phyloP scores from a whole-genome alignment of 805 yeast species.

The Scheffersomyces stipitis region DNA sequence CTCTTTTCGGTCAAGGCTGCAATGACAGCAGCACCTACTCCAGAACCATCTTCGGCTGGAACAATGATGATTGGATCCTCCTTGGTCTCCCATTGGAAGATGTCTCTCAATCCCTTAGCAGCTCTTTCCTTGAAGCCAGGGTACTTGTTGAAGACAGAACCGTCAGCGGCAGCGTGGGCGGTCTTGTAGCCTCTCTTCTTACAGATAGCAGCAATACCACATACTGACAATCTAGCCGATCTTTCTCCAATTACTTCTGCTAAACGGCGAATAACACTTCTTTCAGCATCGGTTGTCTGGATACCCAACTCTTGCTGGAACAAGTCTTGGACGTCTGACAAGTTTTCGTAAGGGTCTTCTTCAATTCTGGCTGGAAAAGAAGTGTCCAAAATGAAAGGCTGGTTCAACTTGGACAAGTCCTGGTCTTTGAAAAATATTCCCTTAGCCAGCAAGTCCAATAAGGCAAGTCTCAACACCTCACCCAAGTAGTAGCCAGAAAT shows the following conservation, averaged over 20 bases:
- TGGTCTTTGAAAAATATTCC: conserved; percentile 66
- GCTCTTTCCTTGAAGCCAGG: conserved; percentile 91
- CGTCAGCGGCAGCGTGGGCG: conserved; percentile 94
- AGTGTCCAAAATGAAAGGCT: conserved; percentile 79
- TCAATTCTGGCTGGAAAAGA: conserved; percentile 85
- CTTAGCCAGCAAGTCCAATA: conserved; percentile 62
- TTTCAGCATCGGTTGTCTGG: conserved; percentile 70
- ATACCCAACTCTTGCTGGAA: conserved; percentile 61
- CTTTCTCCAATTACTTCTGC: conserved; percentile 90
- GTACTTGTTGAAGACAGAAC: conserved; percentile 91
- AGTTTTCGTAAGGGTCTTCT: conserved; percentile 83
- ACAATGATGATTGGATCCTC: conserved; percentile 82
- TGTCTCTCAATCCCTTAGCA: conserved; percentile 82
- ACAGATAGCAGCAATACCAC: conserved; percentile 95
- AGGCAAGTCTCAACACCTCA: conserved; percentile 78
- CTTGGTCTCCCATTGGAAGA: conserved; percentile 69
- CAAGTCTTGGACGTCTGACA: conserved; percentile 69
- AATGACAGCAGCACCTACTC: conserved; percentile 98
- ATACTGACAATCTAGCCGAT: conserved; percentile 87
- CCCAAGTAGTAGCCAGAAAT: conserved; percentile 96
- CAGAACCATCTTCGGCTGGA: conserved; percentile 97
- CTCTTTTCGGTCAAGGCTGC: conserved; percentile 92
- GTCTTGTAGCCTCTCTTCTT: conserved; percentile 75
- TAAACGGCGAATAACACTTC: conserved; percentile 76
- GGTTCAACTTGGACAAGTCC: conserved; percentile 60